Base-by-base conservation (phyloP, 768 basidiomycete species). In the Cytidiella melzeri region DNA sequence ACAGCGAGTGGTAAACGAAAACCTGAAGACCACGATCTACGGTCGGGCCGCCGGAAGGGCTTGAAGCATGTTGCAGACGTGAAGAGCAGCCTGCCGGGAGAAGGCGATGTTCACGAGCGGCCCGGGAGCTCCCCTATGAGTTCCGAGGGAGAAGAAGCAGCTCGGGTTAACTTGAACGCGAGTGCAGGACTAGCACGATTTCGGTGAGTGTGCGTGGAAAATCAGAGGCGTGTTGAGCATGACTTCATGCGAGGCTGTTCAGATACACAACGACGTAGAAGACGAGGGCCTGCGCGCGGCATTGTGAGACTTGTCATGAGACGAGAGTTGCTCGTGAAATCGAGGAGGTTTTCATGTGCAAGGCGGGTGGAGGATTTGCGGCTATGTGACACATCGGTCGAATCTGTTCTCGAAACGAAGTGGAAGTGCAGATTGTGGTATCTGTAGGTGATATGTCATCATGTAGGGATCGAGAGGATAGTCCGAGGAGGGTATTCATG, bases 131-230 rank as follows among this genome's bases (percentile, higher is more conserved):
- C 52, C 37, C 38, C 45, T 15, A 43, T 52, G 25, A 48, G 45
- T 34, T 39, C 47, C 21, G 51, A 49, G 36, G 44, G 48, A 12
- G 26, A 23, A 30, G 45, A 38, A 41, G 54, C 7, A 34, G 30
- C 30, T 15, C 9, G 37, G 24, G 25, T n/a, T 23, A 24, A 41
- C 25, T 20, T 27, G 7, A 45, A 43, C 41, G 24, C 46, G 50
- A 55, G 44, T 45, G 43, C 34, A 38, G 55, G 52, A 49, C 55
- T 64, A 41, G 60, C 55, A 34, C 57, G 48, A 46, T 64, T 55
- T 57, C 58, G 60, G 62, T 64, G 55, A 52, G 61, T 56, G 45
- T 36, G 34, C 30, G 38, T 48, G 39, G 42, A n/a, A 21, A 20
- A 13, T 37, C 30, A 30, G 21, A 21, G 19, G 40, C 40, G 15